These are phyloP conservation scores for Stipa capillata DNA, from an alignment of 176 grass and related monocot species.

Conservation along the genomic window DNA sequence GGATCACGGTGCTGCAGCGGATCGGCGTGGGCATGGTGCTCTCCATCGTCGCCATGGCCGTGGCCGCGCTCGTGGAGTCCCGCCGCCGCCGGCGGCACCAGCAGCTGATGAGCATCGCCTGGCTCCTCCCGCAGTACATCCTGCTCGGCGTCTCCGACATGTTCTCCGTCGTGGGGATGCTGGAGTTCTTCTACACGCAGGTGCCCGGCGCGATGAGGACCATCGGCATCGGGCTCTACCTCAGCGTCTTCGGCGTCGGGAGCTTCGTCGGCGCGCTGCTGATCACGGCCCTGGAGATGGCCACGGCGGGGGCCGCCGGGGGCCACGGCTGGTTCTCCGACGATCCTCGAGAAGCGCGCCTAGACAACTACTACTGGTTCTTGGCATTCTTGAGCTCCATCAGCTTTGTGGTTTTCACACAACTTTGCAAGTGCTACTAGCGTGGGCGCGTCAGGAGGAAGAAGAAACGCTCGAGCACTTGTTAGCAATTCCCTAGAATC, in stretches of 20 bases:
- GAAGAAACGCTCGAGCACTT: background rate
- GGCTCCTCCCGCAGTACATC: conserved; percentile 77
- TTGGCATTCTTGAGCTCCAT: conserved; percentile 51
- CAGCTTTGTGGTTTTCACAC: conserved; percentile 51
- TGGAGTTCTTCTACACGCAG: conserved; percentile 92
- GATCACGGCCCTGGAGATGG: conserved; percentile 50
- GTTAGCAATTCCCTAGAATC: too few species aligned
- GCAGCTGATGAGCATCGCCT: conserved; percentile 47
- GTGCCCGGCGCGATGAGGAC: conserved; percentile 69
- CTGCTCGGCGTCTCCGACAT: conserved; percentile 68
- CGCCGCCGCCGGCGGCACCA: conserved; percentile 32
- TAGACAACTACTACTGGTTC: conserved; percentile 79
- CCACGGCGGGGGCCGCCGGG: conserved; percentile 5
- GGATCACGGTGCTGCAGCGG: conserved; percentile 75
- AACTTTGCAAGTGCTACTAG: conserved; percentile 38
- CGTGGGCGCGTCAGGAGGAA: too few species aligned
- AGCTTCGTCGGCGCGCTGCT: conserved; percentile 67
- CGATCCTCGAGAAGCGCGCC: conserved; percentile 40
- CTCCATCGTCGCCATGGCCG: conserved; percentile 54
- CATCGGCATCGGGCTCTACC: conserved; percentile 72
- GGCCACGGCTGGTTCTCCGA: conserved; percentile 65
- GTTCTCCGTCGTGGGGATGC: conserved; percentile 80
- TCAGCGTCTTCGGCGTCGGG: conserved; percentile 81
- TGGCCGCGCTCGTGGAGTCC: conserved; percentile 55
- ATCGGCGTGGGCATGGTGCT: conserved; percentile 82